Evolutionary conservation across 495 filamentous ascomycete species (phyloP).

Genomic region (Podospora fimiseda): DNA sequence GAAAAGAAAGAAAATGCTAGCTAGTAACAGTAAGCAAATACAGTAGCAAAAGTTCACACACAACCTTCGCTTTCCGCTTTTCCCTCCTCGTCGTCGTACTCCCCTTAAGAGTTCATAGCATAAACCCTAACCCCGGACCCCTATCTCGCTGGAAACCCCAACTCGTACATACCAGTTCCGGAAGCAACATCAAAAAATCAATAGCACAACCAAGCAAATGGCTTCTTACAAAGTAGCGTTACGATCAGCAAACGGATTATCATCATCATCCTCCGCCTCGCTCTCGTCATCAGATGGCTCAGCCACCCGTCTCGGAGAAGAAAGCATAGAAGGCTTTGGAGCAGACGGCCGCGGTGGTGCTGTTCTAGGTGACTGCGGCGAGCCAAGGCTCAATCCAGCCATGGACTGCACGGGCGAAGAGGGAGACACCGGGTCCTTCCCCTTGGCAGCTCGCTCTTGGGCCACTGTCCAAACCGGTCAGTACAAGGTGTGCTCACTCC

Average conservation of each 20-base stretch:
- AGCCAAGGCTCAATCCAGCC: conserved; percentile 33
- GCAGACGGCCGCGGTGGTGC: conserved; percentile 39
- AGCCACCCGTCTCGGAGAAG: conserved; percentile 20
- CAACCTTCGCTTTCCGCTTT: no score
- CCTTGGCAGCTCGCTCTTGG: conserved; percentile 43
- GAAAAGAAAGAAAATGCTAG: no score
- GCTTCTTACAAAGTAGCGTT: conserved; percentile 50
- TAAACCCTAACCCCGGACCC: not conserved
- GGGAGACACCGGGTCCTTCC: conserved; percentile 38
- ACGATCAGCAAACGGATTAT: conserved; percentile 73
- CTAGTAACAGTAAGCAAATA: not conserved
- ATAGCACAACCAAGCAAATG: no score
- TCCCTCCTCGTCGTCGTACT: no score
- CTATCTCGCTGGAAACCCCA: not conserved
- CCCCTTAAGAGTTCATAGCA: not conserved
- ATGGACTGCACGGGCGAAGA: conserved; percentile 27
- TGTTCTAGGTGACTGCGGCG: conserved; percentile 28
- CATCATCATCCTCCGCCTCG: conserved; percentile 56
- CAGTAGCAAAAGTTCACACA: not conserved
- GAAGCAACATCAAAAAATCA: no score
- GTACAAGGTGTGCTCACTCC: conserved; percentile 1
- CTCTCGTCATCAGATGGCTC: conserved; percentile 37
- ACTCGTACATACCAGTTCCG: no score
- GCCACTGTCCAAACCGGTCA: conserved; percentile 49
- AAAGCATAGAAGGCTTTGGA: conserved; percentile 27